Evolutionary conservation across 306 rosid species (phyloP), one percentile per base, ranked within the genome.

Genomic region (Cicer chorassanicum): DNA sequence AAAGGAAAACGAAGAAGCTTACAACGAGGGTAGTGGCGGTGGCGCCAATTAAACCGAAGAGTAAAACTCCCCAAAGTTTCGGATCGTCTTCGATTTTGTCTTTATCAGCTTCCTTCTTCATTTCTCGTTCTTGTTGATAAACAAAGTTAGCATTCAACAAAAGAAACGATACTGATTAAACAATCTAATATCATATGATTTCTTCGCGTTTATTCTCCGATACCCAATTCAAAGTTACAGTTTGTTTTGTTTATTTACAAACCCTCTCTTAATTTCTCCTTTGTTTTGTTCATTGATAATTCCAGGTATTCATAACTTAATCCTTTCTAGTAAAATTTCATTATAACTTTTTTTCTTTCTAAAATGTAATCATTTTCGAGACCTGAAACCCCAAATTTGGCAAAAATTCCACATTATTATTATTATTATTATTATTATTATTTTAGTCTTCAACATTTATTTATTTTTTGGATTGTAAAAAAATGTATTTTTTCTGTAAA

Each of bases 31-130:
- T 95, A 44, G 96, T 85, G 80, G 82, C 92, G 63, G 98, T 85
- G 87, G 98, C 99, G 68, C 96, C 97, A 70, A 95, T 89, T 16
- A 95, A 39, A 4, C 96, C 96, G 80, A 92, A 90, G 74, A 92
- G 83, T 10, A 95, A 48, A 81, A 88, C 81, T 9, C 97, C 99
- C 96, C 96, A 87, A 43, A 92, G 80, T 84, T 83, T 90, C 64
- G 66, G 15, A 72, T 82, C 91, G 76, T 82, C 91, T 60, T 84
- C 77, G 36, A 18, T 81, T 71, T 90, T 73, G 8, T 78, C 85
- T 71, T 82, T 83, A 1, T 84, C 68, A 36, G 64, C 84, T 34
- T 73, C 84, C 54, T 73, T 90, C 69, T 79, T 75, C 96, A 87
- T 93, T 77, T 74, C 46, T 69, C 42, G 67, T 59, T 43, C 65